Evolutionary conservation across 2,329 filamentous ascomycete species (phyloP).

Genomic region (Fusarium tupiense): DNA sequence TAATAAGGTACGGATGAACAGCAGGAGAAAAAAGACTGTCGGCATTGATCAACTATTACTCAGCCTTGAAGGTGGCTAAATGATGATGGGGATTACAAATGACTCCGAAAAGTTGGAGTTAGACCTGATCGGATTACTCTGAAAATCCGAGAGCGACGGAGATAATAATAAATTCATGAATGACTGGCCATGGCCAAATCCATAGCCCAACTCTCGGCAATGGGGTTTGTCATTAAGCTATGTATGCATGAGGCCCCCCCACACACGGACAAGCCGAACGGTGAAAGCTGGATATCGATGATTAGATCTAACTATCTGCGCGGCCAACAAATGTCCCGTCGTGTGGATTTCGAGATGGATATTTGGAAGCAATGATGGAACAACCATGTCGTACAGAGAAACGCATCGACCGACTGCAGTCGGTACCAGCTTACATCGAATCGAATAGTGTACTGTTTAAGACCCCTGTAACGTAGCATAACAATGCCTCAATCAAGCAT

Average conservation of each 20-base stretch:
- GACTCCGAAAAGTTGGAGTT: background rate
- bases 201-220: background rate
- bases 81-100: conserved; percentile 2
- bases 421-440: background rate
- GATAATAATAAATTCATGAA: background rate
- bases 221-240: conserved; percentile 7
- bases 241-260: background rate
- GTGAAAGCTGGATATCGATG: conserved; percentile 26
- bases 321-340: background rate
- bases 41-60: background rate
- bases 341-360: background rate
- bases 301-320: conserved; percentile 1
- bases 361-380: conserved; percentile 16
- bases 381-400: background rate
- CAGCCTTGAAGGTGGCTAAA: background rate
- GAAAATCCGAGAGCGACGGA: conserved; percentile 10
- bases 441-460: background rate
- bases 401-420: background rate
- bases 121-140: background rate
- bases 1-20: background rate
- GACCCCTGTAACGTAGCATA: conserved; percentile 28
- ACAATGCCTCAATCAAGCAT: background rate
- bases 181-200: background rate
- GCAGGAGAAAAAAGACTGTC: background rate
- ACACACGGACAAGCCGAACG: conserved; percentile 40